A percentile compares a stretch with the other conserved stretches of the same genome.
Conservation (phyloP, 345 rosid species). For the Diplotaxis tenuifolia region DNA sequence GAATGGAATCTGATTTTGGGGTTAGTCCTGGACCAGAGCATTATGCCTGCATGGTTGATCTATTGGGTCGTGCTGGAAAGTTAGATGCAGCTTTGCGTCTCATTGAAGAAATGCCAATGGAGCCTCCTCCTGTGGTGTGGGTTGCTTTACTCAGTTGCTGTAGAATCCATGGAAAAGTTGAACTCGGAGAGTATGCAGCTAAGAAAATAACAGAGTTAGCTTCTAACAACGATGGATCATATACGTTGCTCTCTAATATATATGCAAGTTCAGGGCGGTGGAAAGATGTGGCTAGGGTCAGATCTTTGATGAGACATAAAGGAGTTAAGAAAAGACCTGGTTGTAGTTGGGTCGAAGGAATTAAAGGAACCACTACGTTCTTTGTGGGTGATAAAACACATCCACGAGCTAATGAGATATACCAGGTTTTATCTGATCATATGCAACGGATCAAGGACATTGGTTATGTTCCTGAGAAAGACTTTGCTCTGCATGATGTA, state of each 20-base stretch:
- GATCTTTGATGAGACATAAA: constrained; percentile 63
- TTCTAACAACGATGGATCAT: constrained; percentile 70
- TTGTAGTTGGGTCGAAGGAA: constrained; percentile 86
- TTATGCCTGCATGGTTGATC: constrained; percentile 83
- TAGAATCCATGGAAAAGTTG: constrained; percentile 69
- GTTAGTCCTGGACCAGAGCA: constrained; percentile 64
- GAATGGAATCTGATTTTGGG: constrained; percentile 55
- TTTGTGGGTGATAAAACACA: constrained; percentile 72
- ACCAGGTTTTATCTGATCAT: constrained; percentile 51
- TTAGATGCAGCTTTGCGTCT: constrained; percentile 60
- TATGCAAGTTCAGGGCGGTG: constrained; percentile 80
- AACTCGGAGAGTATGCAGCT: constrained; percentile 76
- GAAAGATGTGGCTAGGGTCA: constrained; percentile 75
- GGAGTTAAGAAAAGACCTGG: constrained; percentile 82
- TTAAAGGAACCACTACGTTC: constrained; percentile 69
- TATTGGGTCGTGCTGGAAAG: constrained; percentile 74
- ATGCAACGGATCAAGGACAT: constrained; percentile 63
- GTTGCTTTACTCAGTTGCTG: constrained; percentile 73
- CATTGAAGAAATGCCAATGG: constrained; percentile 66
- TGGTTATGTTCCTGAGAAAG: constrained; percentile 78
- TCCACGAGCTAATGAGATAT: constrained; percentile 52
- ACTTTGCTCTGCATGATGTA: constrained; percentile 84
- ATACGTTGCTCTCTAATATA: constrained; percentile 72
- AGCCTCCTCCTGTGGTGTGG: constrained; percentile 69
- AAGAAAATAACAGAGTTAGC: constrained; percentile 45